Conservation (phyloP, 106 monocot species). For the Dendrobium huoshanense region DNA sequence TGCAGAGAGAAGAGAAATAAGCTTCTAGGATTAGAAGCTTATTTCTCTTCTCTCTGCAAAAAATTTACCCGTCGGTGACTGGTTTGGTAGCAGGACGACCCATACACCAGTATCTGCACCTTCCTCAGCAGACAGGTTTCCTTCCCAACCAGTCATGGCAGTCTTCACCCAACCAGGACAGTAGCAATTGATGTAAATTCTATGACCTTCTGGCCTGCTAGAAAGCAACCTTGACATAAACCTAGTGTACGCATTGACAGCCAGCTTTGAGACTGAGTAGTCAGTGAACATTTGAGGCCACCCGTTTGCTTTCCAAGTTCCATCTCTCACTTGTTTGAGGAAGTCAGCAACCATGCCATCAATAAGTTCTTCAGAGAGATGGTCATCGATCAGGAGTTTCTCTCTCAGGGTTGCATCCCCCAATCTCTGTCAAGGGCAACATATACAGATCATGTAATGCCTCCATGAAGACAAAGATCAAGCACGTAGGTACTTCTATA, state of each 20-base stretch:
- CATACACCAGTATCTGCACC: conserved; percentile 85
- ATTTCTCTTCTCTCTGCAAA: conserved; percentile 87
- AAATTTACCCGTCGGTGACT: conserved; percentile 48
- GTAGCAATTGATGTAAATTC: conserved; percentile 69
- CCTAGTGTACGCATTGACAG: conserved; percentile 73
- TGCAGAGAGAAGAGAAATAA: too few species aligned
- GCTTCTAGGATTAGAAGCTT: conserved; percentile 31
- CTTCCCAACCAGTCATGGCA: conserved; percentile 82
- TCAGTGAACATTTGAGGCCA: conserved; percentile 91
- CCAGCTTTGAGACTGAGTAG: conserved; percentile 83
- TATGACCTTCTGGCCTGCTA: conserved; percentile 45
- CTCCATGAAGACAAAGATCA: background rate
- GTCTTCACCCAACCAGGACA: conserved; percentile 99
- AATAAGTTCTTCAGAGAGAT: conserved; percentile 63
- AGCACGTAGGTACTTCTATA: background rate
- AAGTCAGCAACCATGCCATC: conserved; percentile 57
- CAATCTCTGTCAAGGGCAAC: conserved; percentile 49
- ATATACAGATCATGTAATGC: background rate
- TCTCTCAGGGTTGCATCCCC: conserved; percentile 53
- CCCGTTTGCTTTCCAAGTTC: conserved; percentile 34
- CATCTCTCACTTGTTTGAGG: conserved; percentile 58
- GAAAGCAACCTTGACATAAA: conserved; percentile 47
- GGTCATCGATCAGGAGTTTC: conserved; percentile 43
- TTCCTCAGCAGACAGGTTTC: conserved; percentile 68
- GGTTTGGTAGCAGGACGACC: conserved; percentile 36